Evolutionary conservation across 108 stramenopile genomes (phyloP).

Genomic region (Nannochloropsis oceanica): DNA sequence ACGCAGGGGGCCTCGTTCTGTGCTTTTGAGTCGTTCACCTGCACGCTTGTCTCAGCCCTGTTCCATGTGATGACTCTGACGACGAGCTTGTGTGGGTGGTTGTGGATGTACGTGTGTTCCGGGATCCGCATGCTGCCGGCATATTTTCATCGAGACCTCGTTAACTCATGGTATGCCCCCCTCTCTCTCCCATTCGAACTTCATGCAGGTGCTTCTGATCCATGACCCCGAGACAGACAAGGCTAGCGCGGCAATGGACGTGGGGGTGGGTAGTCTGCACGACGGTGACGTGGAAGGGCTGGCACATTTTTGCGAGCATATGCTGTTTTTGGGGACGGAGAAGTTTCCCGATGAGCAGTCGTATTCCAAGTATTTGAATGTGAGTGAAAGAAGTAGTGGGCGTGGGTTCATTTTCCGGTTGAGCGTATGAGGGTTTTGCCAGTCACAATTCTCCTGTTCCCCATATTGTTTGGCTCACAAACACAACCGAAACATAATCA

Average conservation of each 20-base stretch:
- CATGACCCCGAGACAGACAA: constrained; percentile 43
- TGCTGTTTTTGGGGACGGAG: constrained; percentile 71
- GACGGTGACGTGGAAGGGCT: constrained; percentile 18
- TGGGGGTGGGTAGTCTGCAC: constrained; percentile 8
- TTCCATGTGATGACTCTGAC: no score
- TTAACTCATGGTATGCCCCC: no score
- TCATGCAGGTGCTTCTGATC: constrained; percentile 14
- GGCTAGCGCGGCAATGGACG: constrained; percentile 45
- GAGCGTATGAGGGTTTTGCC: no score
- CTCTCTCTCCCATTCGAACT: not conserved
- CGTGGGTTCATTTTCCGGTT: not conserved
- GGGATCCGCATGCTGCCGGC: no score
- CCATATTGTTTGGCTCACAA: not conserved
- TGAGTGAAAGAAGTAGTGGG: not conserved
- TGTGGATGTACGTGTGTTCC: no score
- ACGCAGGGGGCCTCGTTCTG: no score
- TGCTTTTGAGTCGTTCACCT: no score
- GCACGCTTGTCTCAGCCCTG: no score
- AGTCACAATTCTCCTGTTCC: no score
- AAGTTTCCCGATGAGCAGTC: not conserved
- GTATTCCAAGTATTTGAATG: not conserved
- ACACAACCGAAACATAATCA: not conserved
- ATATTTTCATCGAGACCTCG: no score
- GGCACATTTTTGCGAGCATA: constrained; percentile 65
- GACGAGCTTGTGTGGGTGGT: not conserved